Evolutionary conservation across 495 filamentous ascomycete genomes (phyloP).

Genomic region (Penicillium desertorum): DNA sequence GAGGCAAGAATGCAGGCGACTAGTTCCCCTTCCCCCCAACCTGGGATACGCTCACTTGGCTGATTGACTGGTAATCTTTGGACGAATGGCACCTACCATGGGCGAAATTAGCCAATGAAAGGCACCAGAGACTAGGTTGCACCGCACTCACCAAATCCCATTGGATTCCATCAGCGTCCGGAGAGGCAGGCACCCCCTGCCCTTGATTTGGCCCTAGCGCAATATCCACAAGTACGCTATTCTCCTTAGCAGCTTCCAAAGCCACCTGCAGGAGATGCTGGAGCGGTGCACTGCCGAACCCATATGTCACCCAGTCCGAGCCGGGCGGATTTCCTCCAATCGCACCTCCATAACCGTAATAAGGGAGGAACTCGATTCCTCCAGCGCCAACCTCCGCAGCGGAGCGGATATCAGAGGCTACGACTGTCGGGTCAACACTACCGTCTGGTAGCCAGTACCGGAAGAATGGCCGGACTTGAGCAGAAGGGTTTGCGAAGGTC

Average conservation of each 20-base stretch:
- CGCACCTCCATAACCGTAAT: background rate
- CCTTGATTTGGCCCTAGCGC: background rate
- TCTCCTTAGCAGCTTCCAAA: background rate
- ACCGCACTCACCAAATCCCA: background rate
- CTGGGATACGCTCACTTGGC: background rate
- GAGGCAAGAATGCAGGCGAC: background rate
- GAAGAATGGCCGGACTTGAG: conserved; percentile 33
- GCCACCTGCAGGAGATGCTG: background rate
- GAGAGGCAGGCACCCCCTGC: background rate
- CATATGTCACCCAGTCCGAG: background rate
- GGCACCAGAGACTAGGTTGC: background rate
- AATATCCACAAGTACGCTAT: background rate
- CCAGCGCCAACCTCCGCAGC: background rate
- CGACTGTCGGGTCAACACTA: conserved; percentile 18
- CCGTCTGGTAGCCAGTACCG: conserved; percentile 43
- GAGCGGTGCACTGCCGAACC: background rate
- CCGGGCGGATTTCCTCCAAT: background rate
- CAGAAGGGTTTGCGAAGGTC: conserved; percentile 21
- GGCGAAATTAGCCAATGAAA: no score
- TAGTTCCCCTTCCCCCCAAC: background rate
- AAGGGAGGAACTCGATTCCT: background rate
- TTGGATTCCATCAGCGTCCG: background rate
- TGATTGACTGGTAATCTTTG: no score
- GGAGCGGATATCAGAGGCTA: conserved; percentile 21
- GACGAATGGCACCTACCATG: no score